Evolutionary conservation across 768 basidiomycete genomes (phyloP).

Genomic region (Auricularia cornea): DNA sequence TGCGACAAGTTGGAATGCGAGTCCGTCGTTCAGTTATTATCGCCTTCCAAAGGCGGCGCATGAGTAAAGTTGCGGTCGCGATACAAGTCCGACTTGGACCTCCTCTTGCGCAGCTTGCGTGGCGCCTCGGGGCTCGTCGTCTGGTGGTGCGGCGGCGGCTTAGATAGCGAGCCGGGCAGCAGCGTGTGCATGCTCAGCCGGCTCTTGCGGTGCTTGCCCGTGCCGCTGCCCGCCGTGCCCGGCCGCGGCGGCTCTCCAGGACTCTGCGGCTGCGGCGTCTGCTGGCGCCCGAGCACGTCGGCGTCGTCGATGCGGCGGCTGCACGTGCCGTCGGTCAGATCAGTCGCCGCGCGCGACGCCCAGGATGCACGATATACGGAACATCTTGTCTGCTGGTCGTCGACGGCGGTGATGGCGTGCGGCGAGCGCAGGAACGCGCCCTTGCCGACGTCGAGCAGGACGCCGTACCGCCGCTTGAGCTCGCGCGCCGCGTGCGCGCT

Average conservation of each 20-base stretch:
- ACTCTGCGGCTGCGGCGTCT: conserved; percentile 32
- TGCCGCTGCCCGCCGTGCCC: conserved; percentile 31
- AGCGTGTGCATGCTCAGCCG: conserved; percentile 63
- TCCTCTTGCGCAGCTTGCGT: conserved; percentile 52
- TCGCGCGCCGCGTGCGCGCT: conserved; percentile 68
- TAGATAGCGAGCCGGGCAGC: conserved; percentile 42
- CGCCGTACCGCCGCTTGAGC: conserved; percentile 69
- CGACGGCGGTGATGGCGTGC: conserved; percentile 72
- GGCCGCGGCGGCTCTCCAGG: conserved; percentile 28
- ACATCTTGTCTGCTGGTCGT: conserved; percentile 73
- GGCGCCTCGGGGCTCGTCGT: conserved; percentile 25
- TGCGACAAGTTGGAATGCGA: background rate
- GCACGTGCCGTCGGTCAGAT: background rate
- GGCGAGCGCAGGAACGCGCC: conserved; percentile 53
- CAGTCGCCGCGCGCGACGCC: background rate
- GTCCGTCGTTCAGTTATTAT: background rate
- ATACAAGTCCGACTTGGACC: background rate
- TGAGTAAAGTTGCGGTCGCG: too few relatives aligned
- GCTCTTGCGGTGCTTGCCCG: conserved; percentile 41
- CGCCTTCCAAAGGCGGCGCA: background rate
- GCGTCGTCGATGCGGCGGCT: background rate
- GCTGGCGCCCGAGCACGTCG: background rate
- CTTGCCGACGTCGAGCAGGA: conserved; percentile 54
- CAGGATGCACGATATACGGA: conserved; percentile 68
- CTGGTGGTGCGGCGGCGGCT: conserved; percentile 10